A percentile compares a stretch with the other conserved stretches of the same genome.
Conservation (phyloP, 495 filamentous ascomycete genomes). For the Penicillium angulare region DNA sequence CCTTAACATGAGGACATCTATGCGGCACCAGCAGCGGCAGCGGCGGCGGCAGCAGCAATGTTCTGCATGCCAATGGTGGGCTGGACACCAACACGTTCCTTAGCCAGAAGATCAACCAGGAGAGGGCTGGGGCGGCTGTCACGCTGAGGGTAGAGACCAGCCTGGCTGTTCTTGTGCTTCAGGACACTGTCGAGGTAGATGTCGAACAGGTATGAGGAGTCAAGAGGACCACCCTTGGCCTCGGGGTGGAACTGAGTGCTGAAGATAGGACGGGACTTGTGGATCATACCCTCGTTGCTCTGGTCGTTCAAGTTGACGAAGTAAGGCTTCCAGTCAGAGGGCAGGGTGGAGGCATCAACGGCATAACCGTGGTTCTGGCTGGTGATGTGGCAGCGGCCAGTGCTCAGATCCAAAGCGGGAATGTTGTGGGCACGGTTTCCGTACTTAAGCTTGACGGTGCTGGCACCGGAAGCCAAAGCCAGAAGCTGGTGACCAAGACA, state of each 20-base stretch:
- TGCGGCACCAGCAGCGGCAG: slow-evolving; percentile 31
- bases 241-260: slow-evolving; percentile 98
- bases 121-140: slow-evolving; percentile 83
- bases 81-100: slow-evolving; percentile 90
- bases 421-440: slow-evolving; percentile 99
- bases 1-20: slow-evolving; percentile 15
- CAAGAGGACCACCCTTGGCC: slow-evolving; percentile 92
- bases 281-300: slow-evolving; percentile 93
- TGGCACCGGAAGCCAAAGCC: slow-evolving; percentile 73
- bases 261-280: slow-evolving; percentile 95
- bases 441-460: slow-evolving; percentile 93
- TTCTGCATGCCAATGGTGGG: slow-evolving; percentile 60
- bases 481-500: slow-evolving; percentile 89
- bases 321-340: slow-evolving; percentile 90
- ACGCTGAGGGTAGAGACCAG: slow-evolving; percentile 58
- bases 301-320: slow-evolving; percentile 97
- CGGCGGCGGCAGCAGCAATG: slow-evolving; percentile 40
- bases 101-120: slow-evolving; percentile 84
- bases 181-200: slow-evolving; percentile 87
- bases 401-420: slow-evolving; percentile 88
- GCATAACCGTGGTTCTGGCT: slow-evolving; percentile 98
- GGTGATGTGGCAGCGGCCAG: slow-evolving; percentile 97
- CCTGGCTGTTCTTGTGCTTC: slow-evolving; percentile 81
- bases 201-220: slow-evolving; percentile 93
- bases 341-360: slow-evolving; percentile 81